Evolutionary conservation across 2,329 filamentous ascomycete genomes (phyloP).

Genomic region (Bretziella fagacearum): DNA sequence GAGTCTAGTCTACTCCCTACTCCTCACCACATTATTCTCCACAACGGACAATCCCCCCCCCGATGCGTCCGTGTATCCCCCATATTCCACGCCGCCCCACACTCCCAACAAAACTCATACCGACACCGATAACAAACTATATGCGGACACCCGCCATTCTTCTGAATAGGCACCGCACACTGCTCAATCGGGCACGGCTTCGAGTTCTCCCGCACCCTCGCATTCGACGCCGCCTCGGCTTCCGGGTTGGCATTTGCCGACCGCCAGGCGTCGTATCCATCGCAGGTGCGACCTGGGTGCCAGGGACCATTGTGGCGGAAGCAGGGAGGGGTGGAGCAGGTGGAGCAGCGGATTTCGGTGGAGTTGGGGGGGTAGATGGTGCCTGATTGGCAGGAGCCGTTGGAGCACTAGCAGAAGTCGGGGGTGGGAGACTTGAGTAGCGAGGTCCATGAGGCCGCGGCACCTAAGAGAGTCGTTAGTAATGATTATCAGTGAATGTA

Average conservation of each 20-base stretch:
- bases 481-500: no score
- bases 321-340: slow-evolving; percentile 17
- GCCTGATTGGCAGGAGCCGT: slow-evolving; percentile 50
- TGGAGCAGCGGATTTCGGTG: slow-evolving; percentile 48
- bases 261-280: neutral
- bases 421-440: no score
- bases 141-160: slow-evolving; percentile 5
- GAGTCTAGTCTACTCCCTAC: no score
- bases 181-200: neutral
- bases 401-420: slow-evolving; percentile 56
- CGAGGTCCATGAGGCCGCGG: no score
- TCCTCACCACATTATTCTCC: no score
- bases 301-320: slow-evolving; percentile 4
- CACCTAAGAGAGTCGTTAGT: no score
- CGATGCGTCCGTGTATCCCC: no score
- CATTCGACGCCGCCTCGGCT: neutral
- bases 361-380: slow-evolving; percentile 51
- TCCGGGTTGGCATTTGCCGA: neutral
- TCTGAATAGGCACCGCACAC: neutral
- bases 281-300: slow-evolving; percentile 4
- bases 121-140: neutral
- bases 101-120: neutral
- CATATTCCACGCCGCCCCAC: no score
- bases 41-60: no score
- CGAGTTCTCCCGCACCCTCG: neutral